Percentiles rank a stretch among this genome's conserved stretches.
These are phyloP conservation scores for Proliferodiscus dingleyae DNA, from an alignment of 2,329 filamentous ascomycete genomes.

Conservation along the genomic window DNA sequence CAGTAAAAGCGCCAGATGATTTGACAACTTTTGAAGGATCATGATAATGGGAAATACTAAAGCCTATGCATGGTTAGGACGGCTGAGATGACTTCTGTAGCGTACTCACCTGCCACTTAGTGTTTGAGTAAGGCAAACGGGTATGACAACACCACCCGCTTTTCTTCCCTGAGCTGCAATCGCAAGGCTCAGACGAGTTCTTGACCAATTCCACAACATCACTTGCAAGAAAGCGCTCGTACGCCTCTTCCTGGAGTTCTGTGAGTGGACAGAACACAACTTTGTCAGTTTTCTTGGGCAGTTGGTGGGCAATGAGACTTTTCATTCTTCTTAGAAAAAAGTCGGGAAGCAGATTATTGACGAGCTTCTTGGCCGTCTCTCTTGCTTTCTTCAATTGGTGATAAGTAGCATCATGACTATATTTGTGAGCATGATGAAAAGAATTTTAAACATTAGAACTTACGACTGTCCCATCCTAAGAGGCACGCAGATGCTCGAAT, in stretches of 20 bases:
- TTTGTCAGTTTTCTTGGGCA: constrained; percentile 90
- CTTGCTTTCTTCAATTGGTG: constrained; percentile 77
- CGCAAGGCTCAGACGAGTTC: constrained; percentile 61
- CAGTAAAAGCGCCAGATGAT: constrained; percentile 85
- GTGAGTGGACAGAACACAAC: constrained; percentile 95
- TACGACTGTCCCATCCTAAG: constrained; percentile 77
- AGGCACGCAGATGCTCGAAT: constrained; percentile 68
- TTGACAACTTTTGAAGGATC: constrained; percentile 80
- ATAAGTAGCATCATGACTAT: constrained; percentile 72
- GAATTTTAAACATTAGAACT: constrained; percentile 3
- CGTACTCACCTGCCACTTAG: constrained; percentile 44
- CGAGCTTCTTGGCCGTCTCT: constrained; percentile 77
- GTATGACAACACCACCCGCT: constrained; percentile 77
- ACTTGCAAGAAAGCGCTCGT: constrained; percentile 74
- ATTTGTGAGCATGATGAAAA: constrained; percentile 4
- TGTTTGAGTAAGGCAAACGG: constrained; percentile 41
- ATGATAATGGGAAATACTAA: constrained; percentile 82
- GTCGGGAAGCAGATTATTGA: constrained; percentile 78
- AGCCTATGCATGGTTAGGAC: constrained; percentile 38
- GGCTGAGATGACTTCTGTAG: constrained; percentile 46
- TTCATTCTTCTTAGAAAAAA: constrained; percentile 95
- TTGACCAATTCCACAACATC: constrained; percentile 66
- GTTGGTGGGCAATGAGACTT: constrained; percentile 80
- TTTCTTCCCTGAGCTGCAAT: constrained; percentile 63
- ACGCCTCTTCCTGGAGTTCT: constrained; percentile 72